Evolutionary conservation across 2,329 filamentous ascomycete species (phyloP).

Genomic region (Pseudogymnoascus sp.): DNA sequence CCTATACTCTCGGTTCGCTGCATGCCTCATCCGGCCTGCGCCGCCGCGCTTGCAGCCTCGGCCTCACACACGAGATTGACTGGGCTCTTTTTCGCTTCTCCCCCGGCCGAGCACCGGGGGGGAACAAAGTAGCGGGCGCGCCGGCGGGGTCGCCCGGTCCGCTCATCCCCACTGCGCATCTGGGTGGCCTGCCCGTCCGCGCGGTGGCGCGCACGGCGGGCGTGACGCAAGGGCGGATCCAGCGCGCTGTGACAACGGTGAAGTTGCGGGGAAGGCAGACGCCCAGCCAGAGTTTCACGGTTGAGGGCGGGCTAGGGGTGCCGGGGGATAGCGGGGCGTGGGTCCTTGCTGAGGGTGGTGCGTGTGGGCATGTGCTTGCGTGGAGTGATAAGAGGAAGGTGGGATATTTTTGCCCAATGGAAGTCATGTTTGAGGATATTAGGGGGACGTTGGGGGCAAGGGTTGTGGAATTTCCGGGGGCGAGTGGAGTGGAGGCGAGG

Average conservation of each 20-base stretch:
- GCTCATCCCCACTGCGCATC: conserved; percentile 51
- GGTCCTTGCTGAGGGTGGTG: conserved; percentile 77
- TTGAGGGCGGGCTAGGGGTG: conserved; percentile 53
- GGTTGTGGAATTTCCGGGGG: conserved; percentile 61
- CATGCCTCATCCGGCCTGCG: conserved; percentile 88
- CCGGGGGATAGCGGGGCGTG: conserved; percentile 91
- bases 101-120: conserved; percentile 60
- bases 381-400: conserved; percentile 75
- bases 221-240: conserved; percentile 70
- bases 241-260: conserved; percentile 72
- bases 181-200: conserved; percentile 75
- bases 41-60: conserved; percentile 57
- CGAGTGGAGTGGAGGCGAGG: background rate
- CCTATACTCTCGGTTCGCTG: conserved; percentile 73
- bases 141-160: conserved; percentile 43
- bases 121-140: conserved; percentile 55
- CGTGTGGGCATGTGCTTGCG: conserved; percentile 86
- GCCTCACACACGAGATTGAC: conserved; percentile 83
- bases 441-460: conserved; percentile 66
- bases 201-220: conserved; percentile 85
- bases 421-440: conserved; percentile 80
- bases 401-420: conserved; percentile 94
- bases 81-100: conserved; percentile 87
- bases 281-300: conserved; percentile 65
- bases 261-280: conserved; percentile 80